phyloP scores from a whole-genome alignment of 805 yeast genomes.

The Tetrapisispora taiwanensis region DNA sequence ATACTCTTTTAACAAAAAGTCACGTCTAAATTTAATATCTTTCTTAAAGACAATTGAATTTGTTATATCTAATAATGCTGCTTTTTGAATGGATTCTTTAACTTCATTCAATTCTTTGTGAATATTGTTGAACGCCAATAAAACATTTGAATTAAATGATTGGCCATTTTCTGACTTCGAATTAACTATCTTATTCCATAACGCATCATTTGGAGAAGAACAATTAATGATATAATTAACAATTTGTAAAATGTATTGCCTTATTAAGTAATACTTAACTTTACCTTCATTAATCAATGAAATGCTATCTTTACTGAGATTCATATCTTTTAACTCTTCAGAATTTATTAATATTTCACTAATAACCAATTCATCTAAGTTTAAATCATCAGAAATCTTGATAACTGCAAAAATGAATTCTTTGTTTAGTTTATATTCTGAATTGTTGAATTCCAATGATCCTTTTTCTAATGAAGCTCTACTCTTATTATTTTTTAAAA shows the following conservation, averaged over 20 bases:
- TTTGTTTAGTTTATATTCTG: constrained; percentile 45
- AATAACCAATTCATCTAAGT: constrained; percentile 66
- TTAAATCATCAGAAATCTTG: constrained; percentile 50
- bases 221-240: constrained; percentile 34
- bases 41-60: constrained; percentile 37
- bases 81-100: constrained; percentile 41
- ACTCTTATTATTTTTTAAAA: constrained; percentile 36
- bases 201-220: constrained; percentile 8
- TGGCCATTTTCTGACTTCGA: background rate
- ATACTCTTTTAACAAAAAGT: constrained; percentile 54
- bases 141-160: constrained; percentile 17
- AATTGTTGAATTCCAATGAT: constrained; percentile 36
- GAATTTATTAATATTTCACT: constrained; percentile 48
- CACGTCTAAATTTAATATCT: constrained; percentile 47
- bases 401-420: constrained; percentile 54
- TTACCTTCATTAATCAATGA: constrained; percentile 51
- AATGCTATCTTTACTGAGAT: constrained; percentile 10
- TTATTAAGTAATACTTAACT: constrained; percentile 56
- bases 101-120: constrained; percentile 48
- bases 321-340: constrained; percentile 14
- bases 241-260: constrained; percentile 64
- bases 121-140: constrained; percentile 47
- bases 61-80: constrained; percentile 45
- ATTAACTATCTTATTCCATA: constrained; percentile 9
- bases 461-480: constrained; percentile 39